These are phyloP conservation scores for Evansstolkia leycettana DNA, from an alignment of 495 filamentous ascomycete species.

Conservation along the genomic window DNA sequence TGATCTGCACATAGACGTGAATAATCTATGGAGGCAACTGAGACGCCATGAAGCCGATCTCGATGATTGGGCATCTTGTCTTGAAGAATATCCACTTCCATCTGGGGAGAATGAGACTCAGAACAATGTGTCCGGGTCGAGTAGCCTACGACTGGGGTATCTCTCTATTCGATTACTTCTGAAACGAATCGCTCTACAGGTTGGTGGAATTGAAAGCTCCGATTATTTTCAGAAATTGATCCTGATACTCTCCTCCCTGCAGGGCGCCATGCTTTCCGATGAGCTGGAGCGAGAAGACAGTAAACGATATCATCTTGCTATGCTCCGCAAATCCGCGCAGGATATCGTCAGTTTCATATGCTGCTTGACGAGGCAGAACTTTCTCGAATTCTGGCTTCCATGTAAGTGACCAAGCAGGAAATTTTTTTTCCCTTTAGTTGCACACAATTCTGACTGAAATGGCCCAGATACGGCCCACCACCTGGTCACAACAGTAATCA, in stretches of 20 bases:
- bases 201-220: too few species aligned
- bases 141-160: constrained; percentile 21
- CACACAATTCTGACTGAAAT: background rate
- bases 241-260: constrained; percentile 1
- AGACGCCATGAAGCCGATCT: constrained; percentile 11
- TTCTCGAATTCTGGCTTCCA: constrained; percentile 18
- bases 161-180: constrained; percentile 17
- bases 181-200: constrained; percentile 16
- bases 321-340: constrained; percentile 14
- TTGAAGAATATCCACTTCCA: constrained; percentile 9
- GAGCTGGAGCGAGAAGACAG: constrained; percentile 5
- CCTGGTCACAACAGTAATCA: constrained; percentile 11
- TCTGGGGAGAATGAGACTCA: constrained; percentile 7
- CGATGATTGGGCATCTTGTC: constrained; percentile 18
- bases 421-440: background rate
- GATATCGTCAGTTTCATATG: constrained; percentile 15
- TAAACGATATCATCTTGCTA: constrained; percentile 12
- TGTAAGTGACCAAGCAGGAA: constrained; percentile 6
- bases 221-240: constrained; percentile 2
- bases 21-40: constrained; percentile 9
- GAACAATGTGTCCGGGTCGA: constrained; percentile 11
- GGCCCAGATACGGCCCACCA: constrained; percentile 12
- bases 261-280: constrained; percentile 6
- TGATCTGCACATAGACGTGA: constrained; percentile 8
- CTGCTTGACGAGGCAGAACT: constrained; percentile 6